These are phyloP conservation scores for Fusarium haematococcum DNA, from an alignment of 2,329 filamentous ascomycete genomes.

Conservation along the genomic window DNA sequence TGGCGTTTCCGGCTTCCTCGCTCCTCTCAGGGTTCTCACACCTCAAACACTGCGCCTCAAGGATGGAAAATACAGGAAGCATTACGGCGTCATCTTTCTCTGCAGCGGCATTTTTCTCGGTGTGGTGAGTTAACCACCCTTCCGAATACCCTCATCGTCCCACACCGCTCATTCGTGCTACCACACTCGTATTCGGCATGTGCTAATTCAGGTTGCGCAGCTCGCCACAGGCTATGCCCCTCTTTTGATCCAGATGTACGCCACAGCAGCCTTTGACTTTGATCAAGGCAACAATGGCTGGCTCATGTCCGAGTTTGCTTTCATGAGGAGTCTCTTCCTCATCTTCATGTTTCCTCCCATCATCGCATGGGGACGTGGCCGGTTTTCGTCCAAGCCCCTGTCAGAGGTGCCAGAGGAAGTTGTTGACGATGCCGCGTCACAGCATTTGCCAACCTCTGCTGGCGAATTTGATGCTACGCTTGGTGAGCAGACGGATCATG, in stretches of 20 bases:
- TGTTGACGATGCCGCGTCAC: conserved; percentile 18
- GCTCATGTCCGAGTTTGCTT: conserved; percentile 67
- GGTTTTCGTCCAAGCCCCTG: neutral
- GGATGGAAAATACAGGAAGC: conserved; percentile 63
- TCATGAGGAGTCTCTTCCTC: conserved; percentile 66
- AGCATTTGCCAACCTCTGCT: conserved; percentile 51
- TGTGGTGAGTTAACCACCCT: conserved; percentile 58
- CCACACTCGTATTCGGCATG: neutral
- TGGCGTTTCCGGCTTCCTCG: conserved; percentile 67
- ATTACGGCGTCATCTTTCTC: conserved; percentile 73
- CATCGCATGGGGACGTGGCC: conserved; percentile 58
- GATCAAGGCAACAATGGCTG: conserved; percentile 67
- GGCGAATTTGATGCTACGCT: conserved; percentile 56
- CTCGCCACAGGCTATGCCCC: conserved; percentile 77
- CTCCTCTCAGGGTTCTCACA: conserved; percentile 71
- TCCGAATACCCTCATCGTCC: neutral
- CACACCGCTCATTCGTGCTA: neutral
- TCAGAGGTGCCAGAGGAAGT: conserved; percentile 2
- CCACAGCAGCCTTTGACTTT: conserved; percentile 66
- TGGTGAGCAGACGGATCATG: conserved; percentile 56
- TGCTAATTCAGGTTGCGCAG: conserved; percentile 33
- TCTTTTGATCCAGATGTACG: conserved; percentile 70
- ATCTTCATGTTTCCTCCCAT: conserved; percentile 66
- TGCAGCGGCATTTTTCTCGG: conserved; percentile 75
- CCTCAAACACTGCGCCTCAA: conserved; percentile 66